Evolutionary conservation across 129 eudicot genomes (phyloP).

Genomic region (Chrysanthemum makinoi): DNA sequence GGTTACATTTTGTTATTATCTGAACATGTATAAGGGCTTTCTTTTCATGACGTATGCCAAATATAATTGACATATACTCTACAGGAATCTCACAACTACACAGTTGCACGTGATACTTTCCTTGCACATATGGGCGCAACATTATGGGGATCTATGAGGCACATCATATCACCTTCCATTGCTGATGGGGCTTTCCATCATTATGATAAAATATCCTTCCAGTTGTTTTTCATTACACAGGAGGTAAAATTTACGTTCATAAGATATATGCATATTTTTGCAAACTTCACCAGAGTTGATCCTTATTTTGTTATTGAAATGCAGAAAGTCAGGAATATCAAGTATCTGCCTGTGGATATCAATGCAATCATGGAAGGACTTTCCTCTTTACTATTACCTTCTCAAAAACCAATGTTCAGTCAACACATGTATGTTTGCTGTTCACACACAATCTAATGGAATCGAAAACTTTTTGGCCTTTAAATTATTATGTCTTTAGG

Average conservation of each 20-base stretch:
- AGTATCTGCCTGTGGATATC: conserved; percentile 76
- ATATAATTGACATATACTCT: conserved; percentile 14
- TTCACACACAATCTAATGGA: neutral
- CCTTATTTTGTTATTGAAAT: conserved; percentile 19
- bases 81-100: conserved; percentile 77
- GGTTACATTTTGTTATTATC: neutral
- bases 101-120: conserved; percentile 96
- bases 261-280: conserved; percentile 5
- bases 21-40: no score
- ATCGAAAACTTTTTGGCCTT: neutral
- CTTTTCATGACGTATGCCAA: neutral
- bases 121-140: conserved; percentile 96
- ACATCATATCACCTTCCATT: conserved; percentile 88
- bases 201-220: conserved; percentile 89
- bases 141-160: conserved; percentile 94
- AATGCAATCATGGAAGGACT: conserved; percentile 71
- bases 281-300: neutral
- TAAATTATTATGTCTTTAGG: conserved; percentile 2
- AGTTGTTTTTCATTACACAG: conserved; percentile 85
- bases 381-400: conserved; percentile 77
- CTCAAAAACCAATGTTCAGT: conserved; percentile 81
- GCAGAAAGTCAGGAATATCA: conserved; percentile 66
- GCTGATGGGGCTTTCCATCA: conserved; percentile 96
- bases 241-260: conserved; percentile 54
- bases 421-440: conserved; percentile 63